phyloP scores from a whole-genome alignment of 805 yeast genomes.

The Kuraishia cidri region DNA sequence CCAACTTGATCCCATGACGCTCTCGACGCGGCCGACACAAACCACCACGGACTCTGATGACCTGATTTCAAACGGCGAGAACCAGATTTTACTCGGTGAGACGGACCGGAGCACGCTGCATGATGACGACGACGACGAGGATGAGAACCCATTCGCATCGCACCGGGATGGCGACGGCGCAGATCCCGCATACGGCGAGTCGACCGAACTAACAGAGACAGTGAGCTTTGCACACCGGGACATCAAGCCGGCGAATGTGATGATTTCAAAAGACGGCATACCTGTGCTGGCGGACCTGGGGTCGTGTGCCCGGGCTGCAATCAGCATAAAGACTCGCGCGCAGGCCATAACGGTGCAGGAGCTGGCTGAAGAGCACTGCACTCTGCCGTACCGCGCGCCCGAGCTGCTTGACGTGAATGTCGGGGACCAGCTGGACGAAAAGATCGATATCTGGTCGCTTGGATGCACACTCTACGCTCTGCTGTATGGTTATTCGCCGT shows the following conservation, averaged over 20 bases:
- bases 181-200: constrained; percentile 7
- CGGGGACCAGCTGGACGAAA: constrained; percentile 57
- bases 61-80: constrained; percentile 4
- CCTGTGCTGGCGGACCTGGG: constrained; percentile 86
- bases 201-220: constrained; percentile 44
- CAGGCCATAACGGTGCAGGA: constrained; percentile 76
- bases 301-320: constrained; percentile 59
- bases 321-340: constrained; percentile 45
- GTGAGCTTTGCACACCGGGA: constrained; percentile 81
- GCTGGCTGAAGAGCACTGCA: constrained; percentile 75
- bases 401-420: constrained; percentile 75
- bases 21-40: not conserved
- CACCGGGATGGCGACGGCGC: constrained; percentile 16
- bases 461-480: constrained; percentile 79
- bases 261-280: constrained; percentile 64
- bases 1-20: constrained; percentile 7
- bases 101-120: not conserved
- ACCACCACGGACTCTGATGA: not conserved
- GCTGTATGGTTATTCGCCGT: constrained; percentile 77
- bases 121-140: not conserved
- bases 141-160: constrained; percentile 11
- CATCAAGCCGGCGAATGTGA: constrained; percentile 81
- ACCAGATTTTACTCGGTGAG: constrained; percentile 5
- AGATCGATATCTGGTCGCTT: constrained; percentile 84
- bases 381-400: constrained; percentile 85